Evolutionary conservation across 495 filamentous ascomycete species (phyloP).

Genomic region (Tuber borchii): DNA sequence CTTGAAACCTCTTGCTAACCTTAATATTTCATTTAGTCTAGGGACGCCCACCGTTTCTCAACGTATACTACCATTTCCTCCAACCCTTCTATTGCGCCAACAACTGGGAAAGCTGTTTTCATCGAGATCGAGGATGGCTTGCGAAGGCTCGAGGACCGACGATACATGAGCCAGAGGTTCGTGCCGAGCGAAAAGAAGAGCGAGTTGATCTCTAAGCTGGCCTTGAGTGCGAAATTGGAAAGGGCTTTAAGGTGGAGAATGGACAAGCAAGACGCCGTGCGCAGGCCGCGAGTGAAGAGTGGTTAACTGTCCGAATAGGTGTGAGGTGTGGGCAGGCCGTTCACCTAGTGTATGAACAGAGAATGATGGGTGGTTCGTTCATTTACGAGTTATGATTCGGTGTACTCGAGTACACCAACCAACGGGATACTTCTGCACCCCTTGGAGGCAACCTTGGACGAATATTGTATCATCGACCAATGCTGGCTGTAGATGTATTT

Average conservation of each 20-base stretch:
- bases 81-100: slow-evolving; percentile 27
- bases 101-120: slow-evolving; percentile 37
- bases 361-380: slow-evolving; percentile 4
- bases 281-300: slow-evolving; percentile 52
- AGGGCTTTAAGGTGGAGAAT: slow-evolving; percentile 83
- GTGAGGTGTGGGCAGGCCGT: neutral
- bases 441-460: neutral
- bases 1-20: slow-evolving; percentile 13
- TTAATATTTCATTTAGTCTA: slow-evolving; percentile 16
- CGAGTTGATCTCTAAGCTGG: slow-evolving; percentile 79
- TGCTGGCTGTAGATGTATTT: slow-evolving; percentile 2
- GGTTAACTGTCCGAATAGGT: slow-evolving; percentile 21
- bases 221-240: slow-evolving; percentile 88
- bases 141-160: slow-evolving; percentile 86
- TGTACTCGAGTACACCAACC: neutral
- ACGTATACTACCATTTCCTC: slow-evolving; percentile 35
- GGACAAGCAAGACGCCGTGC: slow-evolving; percentile 84
- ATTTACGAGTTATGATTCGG: slow-evolving; percentile 22
- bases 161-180: slow-evolving; percentile 76
- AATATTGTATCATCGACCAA: neutral
- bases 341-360: slow-evolving; percentile 9
- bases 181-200: slow-evolving; percentile 72
- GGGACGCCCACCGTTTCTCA: slow-evolving; percentile 35
- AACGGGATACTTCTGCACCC: neutral
- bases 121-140: slow-evolving; percentile 68